phyloP scores from a whole-genome alignment of 345 rosid species.

The Populus euphratica region DNA sequence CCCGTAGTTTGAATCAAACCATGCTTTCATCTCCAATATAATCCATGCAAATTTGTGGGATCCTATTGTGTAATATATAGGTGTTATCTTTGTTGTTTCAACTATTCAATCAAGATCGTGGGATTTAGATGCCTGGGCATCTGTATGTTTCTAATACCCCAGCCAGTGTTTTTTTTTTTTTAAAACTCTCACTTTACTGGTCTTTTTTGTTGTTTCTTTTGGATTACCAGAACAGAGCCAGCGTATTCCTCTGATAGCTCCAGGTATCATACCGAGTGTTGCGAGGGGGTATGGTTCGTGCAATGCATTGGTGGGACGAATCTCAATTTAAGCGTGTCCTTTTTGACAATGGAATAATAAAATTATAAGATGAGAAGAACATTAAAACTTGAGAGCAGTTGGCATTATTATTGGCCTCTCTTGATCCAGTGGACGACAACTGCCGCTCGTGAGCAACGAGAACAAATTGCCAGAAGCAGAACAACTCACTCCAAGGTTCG shows the following conservation, averaged over 20 bases:
- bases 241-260: neutral
- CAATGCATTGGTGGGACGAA: neutral
- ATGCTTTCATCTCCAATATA: conserved; percentile 11
- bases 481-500: neutral
- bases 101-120: conserved; percentile 10
- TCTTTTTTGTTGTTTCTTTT: too few species aligned
- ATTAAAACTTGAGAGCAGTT: neutral
- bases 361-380: too few species aligned
- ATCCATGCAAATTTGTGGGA: conserved; percentile 14
- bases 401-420: neutral
- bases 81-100: conserved; percentile 16
- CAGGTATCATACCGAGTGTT: neutral
- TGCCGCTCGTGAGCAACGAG: neutral
- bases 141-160: neutral
- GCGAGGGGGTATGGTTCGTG: neutral
- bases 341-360: neutral
- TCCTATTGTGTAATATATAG: conserved; percentile 35
- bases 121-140: conserved; percentile 9
- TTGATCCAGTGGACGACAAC: neutral
- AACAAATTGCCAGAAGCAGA: neutral
- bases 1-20: conserved; percentile 15
- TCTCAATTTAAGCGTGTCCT: neutral
- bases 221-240: neutral
- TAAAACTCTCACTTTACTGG: neutral
- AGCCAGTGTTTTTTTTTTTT: neutral